Conservation (phyloP, 768 basidiomycete genomes). For the Kwoniella sp. region DNA sequence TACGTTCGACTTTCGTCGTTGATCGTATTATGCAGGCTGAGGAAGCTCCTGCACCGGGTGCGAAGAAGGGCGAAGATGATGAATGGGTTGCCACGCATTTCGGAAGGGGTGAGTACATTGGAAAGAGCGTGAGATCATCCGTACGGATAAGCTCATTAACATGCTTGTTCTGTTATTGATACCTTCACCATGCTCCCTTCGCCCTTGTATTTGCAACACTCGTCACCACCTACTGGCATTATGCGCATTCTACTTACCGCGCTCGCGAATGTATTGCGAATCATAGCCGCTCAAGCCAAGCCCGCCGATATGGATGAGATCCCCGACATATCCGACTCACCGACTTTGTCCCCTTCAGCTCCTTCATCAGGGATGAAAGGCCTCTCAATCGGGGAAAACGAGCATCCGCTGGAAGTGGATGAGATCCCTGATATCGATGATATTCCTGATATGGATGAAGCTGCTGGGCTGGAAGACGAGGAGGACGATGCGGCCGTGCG, state of each 20-base stretch:
- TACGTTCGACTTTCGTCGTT: not conserved
- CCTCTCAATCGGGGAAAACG: conserved; percentile 33
- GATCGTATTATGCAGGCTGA: conserved; percentile 47
- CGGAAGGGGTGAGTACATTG: conserved; percentile 60
- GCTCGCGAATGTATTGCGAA: conserved; percentile 28
- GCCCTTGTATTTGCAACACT: not conserved
- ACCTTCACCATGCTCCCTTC: not conserved
- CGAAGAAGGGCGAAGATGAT: conserved; percentile 60
- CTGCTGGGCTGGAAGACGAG: conserved; percentile 68
- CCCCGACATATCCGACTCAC: conserved; percentile 49
- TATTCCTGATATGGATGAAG: conserved; percentile 97
- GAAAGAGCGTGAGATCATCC: not conserved
- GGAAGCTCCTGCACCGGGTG: conserved; percentile 53
- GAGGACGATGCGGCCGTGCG: conserved; percentile 76
- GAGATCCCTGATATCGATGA: conserved; percentile 93
- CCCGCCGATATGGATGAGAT: conserved; percentile 46
- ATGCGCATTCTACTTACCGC: too few relatives aligned
- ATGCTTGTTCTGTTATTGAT: not conserved
- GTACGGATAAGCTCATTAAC: not conserved
- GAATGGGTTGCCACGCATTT: conserved; percentile 99
- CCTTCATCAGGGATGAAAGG: conserved; percentile 26
- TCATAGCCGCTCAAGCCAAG: conserved; percentile 27
- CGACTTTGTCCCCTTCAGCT: conserved; percentile 16
- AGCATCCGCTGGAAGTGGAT: conserved; percentile 35
- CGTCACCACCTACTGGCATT: not conserved